Conservation (phyloP, 306 rosid genomes). For the Trifolium subterraneum region DNA sequence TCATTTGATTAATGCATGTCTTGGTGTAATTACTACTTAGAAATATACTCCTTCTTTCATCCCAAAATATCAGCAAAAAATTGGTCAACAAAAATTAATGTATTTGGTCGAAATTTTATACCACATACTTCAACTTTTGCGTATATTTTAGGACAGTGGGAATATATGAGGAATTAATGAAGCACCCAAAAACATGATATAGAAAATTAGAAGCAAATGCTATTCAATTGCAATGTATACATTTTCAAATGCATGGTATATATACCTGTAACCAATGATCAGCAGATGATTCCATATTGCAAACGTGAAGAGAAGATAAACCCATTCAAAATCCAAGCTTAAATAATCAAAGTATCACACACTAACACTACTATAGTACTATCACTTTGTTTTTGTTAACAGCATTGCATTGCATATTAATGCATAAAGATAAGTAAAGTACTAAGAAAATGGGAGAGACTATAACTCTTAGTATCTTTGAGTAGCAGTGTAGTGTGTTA, state of each 20-base stretch:
- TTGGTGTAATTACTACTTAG: not conserved
- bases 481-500: not conserved
- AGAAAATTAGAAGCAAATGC: conserved; percentile 17
- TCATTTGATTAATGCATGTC: not conserved
- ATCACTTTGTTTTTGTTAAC: not conserved
- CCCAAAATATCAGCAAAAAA: too few species aligned
- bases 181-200: not conserved
- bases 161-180: too few species aligned
- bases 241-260: not conserved
- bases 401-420: not conserved
- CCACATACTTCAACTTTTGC: too few species aligned
- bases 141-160: too few species aligned
- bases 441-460: not conserved
- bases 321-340: conserved; percentile 57
- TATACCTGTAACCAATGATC: conserved; percentile 93
- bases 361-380: not conserved
- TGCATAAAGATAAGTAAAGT: not conserved
- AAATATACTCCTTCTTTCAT: too few species aligned
- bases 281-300: conserved; percentile 85
- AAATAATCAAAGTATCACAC: too few species aligned
- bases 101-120: too few species aligned
- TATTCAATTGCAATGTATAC: not conserved
- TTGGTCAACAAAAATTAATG: too few species aligned
- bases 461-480: not conserved
- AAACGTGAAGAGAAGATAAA: conserved; percentile 80